Conservation (phyloP, 2,329 filamentous ascomycete species). For the Pseudogymnoascus sp. region DNA sequence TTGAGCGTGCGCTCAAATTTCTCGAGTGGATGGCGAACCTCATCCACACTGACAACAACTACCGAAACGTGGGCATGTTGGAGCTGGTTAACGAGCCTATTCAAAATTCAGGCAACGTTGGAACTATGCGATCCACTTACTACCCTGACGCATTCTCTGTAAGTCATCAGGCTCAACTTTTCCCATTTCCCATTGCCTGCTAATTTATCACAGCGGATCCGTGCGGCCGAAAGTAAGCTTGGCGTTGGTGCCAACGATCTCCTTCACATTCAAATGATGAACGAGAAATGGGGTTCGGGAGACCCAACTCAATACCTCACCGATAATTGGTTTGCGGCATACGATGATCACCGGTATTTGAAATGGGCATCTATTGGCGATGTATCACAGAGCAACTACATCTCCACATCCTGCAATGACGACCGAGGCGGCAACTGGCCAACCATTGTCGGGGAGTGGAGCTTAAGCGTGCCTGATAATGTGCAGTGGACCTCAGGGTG, state of each 20-base stretch:
- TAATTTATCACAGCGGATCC: slow-evolving; percentile 33
- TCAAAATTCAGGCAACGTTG: slow-evolving; percentile 28
- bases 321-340: slow-evolving; percentile 37
- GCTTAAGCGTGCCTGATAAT: slow-evolving; percentile 41
- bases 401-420: slow-evolving; percentile 41
- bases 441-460: slow-evolving; percentile 51
- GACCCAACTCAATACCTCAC: slow-evolving; percentile 40
- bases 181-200: background rate
- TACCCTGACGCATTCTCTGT: slow-evolving; percentile 39
- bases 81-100: slow-evolving; percentile 51
- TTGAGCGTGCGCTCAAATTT: slow-evolving; percentile 45
- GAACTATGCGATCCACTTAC: slow-evolving; percentile 33
- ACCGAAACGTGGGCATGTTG: slow-evolving; percentile 49
- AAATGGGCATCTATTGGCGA: slow-evolving; percentile 42
- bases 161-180: slow-evolving; percentile 10
- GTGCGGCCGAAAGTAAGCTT: slow-evolving; percentile 37
- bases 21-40: slow-evolving; percentile 46
- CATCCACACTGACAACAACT: slow-evolving; percentile 38
- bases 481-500: slow-evolving; percentile 38
- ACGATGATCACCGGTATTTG: slow-evolving; percentile 51
- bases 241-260: slow-evolving; percentile 33
- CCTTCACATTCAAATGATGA: slow-evolving; percentile 47
- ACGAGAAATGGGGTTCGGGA: slow-evolving; percentile 46
- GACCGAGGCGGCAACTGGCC: slow-evolving; percentile 36
- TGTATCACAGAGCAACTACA: slow-evolving; percentile 39